Conservation (phyloP, 2,329 filamentous ascomycete species). For the Ophiostoma ips region DNA sequence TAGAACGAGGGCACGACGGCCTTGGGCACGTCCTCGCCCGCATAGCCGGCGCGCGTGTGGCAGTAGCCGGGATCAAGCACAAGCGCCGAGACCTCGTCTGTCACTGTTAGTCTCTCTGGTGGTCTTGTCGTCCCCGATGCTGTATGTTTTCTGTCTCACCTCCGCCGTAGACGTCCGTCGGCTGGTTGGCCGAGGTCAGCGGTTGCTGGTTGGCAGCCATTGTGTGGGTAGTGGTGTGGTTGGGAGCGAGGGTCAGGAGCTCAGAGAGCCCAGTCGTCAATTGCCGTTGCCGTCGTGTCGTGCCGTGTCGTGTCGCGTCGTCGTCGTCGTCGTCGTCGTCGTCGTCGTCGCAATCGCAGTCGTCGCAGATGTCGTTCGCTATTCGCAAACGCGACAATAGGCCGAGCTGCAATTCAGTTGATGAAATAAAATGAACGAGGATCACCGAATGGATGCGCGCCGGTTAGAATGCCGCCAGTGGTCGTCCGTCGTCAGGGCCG, state of each 20-base stretch:
- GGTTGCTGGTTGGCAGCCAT: conserved; percentile 41
- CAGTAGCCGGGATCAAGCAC: conserved; percentile 92
- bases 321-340: not conserved
- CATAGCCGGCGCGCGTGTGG: conserved; percentile 84
- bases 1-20: conserved; percentile 86
- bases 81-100: conserved; percentile 94
- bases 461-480: not conserved
- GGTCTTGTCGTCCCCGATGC: not conserved
- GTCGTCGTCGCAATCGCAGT: not conserved
- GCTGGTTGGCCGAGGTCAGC: conserved; percentile 40
- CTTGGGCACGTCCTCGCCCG: conserved; percentile 94
- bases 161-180: conserved; percentile 51
- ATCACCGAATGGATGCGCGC: not conserved
- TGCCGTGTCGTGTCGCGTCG: not conserved
- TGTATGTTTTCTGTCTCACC: conserved; percentile 32
- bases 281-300: not conserved
- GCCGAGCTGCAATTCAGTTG: not conserved
- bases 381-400: not conserved
- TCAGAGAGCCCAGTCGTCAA: conserved; percentile 1
- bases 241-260: not conserved
- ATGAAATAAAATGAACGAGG: not conserved
- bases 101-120: not conserved
- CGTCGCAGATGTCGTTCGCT: not conserved
- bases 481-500: not conserved
- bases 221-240: conserved; percentile 10